Conservation (phyloP, 306 rosid genomes). For the Quercus glauca region DNA sequence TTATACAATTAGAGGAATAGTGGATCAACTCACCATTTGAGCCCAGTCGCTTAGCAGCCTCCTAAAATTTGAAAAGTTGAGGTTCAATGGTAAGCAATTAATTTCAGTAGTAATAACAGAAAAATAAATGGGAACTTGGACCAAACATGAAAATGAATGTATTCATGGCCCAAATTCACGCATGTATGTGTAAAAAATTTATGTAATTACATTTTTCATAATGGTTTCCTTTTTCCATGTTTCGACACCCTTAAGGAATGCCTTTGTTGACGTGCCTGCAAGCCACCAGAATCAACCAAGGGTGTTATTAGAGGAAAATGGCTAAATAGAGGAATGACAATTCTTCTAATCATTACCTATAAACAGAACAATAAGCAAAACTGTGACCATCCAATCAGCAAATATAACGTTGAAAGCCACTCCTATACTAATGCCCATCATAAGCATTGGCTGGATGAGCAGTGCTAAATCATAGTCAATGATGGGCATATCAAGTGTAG, state of each 20-base stretch:
- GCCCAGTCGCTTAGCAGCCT: slow-evolving; percentile 49
- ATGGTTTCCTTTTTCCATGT: slow-evolving; percentile 95
- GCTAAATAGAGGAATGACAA: not conserved
- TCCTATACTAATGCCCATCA: slow-evolving; percentile 94
- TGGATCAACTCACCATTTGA: slow-evolving; percentile 51
- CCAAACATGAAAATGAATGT: not conserved
- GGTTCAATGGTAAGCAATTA: slow-evolving; percentile 29
- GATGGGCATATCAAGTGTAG: slow-evolving; percentile 63
- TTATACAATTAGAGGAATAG: slow-evolving; percentile 10
- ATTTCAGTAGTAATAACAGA: not conserved
- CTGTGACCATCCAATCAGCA: slow-evolving; percentile 95
- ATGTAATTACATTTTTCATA: slow-evolving; percentile 54
- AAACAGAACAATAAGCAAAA: slow-evolving; percentile 76
- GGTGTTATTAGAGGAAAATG: not conserved
- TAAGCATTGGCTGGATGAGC: slow-evolving; percentile 92
- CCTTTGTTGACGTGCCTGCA: slow-evolving; percentile 79
- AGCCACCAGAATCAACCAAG: slow-evolving; percentile 4
- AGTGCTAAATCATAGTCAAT: slow-evolving; percentile 90
- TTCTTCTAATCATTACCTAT: slow-evolving; percentile 41
- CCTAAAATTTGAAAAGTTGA: slow-evolving; percentile 50
- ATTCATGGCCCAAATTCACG: not conserved
- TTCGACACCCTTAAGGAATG: slow-evolving; percentile 80
- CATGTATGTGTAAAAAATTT: not conserved
- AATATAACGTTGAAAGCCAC: slow-evolving; percentile 80
- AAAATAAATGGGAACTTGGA: not conserved